Percentiles rank a stretch among this genome's conserved stretches.
Conservation (phyloP, 495 filamentous ascomycete species). For the Penicillium ucsense region DNA sequence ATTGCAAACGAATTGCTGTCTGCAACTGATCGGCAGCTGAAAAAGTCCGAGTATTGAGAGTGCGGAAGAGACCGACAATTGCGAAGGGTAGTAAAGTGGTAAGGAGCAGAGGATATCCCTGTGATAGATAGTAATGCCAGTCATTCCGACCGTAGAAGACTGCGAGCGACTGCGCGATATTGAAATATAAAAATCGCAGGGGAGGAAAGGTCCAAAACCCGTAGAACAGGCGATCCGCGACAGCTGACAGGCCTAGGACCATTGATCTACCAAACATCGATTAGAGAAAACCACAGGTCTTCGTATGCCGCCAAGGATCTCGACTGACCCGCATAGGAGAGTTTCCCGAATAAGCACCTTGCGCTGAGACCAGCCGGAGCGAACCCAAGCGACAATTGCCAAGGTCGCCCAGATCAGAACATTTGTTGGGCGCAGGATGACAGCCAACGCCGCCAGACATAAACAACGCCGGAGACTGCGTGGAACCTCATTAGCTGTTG, state of each 20-base stretch:
- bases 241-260: constrained; percentile 50
- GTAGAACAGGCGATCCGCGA: constrained; percentile 77
- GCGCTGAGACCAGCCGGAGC: constrained; percentile 30
- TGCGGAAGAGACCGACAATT: constrained; percentile 52
- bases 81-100: constrained; percentile 76
- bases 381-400: constrained; percentile 35
- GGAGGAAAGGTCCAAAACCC: constrained; percentile 85
- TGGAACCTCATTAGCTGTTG: constrained; percentile 9
- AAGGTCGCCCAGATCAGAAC: constrained; percentile 69
- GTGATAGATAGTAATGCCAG: constrained; percentile 85
- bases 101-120: constrained; percentile 81
- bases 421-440: constrained; percentile 86
- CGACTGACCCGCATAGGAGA: constrained; percentile 55
- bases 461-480: constrained; percentile 55
- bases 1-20: constrained; percentile 39
- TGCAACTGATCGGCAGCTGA: constrained; percentile 16
- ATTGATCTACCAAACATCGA: constrained; percentile 26
- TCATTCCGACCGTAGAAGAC: constrained; percentile 89
- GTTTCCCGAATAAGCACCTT: constrained; percentile 51
- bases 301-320: background rate
- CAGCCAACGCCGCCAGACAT: constrained; percentile 68
- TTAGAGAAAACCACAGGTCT: background rate
- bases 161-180: constrained; percentile 74
- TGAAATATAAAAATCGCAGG: constrained; percentile 83
- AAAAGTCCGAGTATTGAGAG: constrained; percentile 24